A percentile compares a stretch with the other conserved stretches of the same genome.
These are phyloP conservation scores for Cyberlindnera euphorbiae DNA, from an alignment of 805 yeast genomes.

Conservation along the genomic window DNA sequence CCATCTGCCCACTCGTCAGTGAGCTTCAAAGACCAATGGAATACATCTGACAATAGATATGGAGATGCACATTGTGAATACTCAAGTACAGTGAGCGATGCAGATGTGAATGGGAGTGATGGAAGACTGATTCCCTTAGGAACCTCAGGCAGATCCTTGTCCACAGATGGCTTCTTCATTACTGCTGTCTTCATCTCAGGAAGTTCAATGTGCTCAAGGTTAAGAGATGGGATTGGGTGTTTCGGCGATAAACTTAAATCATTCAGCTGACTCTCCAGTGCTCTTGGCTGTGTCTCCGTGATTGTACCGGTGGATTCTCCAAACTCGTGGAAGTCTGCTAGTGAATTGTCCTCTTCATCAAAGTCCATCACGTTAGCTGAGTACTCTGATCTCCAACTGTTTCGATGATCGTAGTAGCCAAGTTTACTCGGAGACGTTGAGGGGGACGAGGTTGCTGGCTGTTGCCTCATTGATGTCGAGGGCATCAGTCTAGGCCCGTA, in stretches of 20 bases:
- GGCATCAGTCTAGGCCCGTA: conserved; percentile 24
- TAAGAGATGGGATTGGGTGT: neutral
- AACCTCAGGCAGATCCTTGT: conserved; percentile 34
- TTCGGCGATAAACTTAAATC: no score
- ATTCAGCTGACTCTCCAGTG: no score
- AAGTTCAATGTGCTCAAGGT: conserved; percentile 10
- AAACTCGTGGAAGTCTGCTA: conserved; percentile 5
- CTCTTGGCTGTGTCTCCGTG: neutral
- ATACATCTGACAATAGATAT: conserved; percentile 44
- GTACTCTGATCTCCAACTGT: conserved; percentile 26
- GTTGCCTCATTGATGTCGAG: conserved; percentile 2
- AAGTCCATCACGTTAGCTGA: conserved; percentile 16
- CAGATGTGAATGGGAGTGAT: conserved; percentile 51
- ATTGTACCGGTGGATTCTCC: neutral
- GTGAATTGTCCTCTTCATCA: conserved; percentile 6
- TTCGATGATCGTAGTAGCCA: conserved; percentile 25
- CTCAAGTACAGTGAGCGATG: conserved; percentile 43
- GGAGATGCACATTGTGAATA: conserved; percentile 42
- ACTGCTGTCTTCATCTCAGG: conserved; percentile 7
- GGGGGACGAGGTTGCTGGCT: conserved; percentile 13
- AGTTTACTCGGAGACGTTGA: conserved; percentile 23
- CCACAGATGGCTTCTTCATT: neutral
- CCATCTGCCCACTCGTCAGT: conserved; percentile 51
- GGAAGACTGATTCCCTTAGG: conserved; percentile 42
- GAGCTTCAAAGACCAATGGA: conserved; percentile 47